Base-by-base conservation (phyloP, 2,329 filamentous ascomycete species). In the Knoxdaviesia capensis region DNA sequence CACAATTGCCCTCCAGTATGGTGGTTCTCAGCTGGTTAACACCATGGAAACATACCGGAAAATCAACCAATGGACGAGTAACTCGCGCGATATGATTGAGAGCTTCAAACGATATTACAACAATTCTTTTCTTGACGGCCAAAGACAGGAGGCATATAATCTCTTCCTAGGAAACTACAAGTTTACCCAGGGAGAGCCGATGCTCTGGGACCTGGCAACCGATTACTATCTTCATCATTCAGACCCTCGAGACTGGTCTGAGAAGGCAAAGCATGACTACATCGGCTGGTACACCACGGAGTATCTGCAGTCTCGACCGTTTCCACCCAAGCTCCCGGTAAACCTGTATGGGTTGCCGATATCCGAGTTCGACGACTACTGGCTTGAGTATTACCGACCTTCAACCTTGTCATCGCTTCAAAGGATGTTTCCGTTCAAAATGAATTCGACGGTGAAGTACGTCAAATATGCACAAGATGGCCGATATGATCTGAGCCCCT, bases 41-140 rank as follows among this genome's bases (percentile, higher is more conserved):
- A 98, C 90, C 0, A 96, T 98, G 87, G 87, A 93, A 49, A 98
- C 90, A 5, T 98, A 98, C 57, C 81, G 90, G 44, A 96, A 96
- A 60, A 93, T 94, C 56, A 96, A 96, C 50, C 88, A 96, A 56
- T 98, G 90, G 90, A 93, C 86, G 29, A 94, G 85, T 51, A 86
- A 94, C 57, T 94, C 88, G 3, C 74, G 90, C 49, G 90, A 98
- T 57, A 96, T 98, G 88, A 87, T 98, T 28, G 90, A 98, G 61
- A 94, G 85, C 56, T 94, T 98, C 65, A 98, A 96, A 58, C 75
- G 90, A 31, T 98, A 96, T 58, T 98, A 98, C 59, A 94, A 96
- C 61, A 98, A 98, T 54, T 93, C 88, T 0, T 98, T 98, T 56
- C 71, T 98, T 6, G 90, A 98, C 57, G 87, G 81, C n/a, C 90